phyloP scores from a whole-genome alignment of 23 red algal genomes.

The Agarophyton chilense region DNA sequence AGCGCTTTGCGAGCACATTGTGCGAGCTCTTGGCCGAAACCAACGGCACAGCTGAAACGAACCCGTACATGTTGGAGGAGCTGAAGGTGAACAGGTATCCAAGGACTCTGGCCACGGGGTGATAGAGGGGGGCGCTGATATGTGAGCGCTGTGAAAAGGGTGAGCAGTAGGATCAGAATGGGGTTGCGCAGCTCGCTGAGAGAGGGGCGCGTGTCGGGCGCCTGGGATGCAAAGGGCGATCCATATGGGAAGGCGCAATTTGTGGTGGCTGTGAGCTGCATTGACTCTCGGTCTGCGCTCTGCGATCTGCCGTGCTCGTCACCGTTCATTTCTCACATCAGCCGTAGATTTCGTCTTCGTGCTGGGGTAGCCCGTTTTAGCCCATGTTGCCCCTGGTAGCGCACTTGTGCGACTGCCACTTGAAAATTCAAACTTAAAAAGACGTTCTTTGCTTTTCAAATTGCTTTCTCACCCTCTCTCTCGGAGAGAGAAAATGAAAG shows the following conservation, averaged over 20 bases:
- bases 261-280: background rate
- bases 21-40: background rate
- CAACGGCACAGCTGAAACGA: conserved; percentile 43
- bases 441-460: background rate
- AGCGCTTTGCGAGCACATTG: conserved; percentile 9
- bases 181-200: background rate
- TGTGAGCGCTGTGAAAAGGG: too few species aligned
- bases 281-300: background rate
- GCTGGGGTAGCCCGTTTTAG: background rate
- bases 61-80: conserved; percentile 46
- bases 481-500: too few species aligned
- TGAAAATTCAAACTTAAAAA: conserved; percentile 22
- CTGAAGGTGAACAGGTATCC: background rate
- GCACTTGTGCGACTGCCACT: background rate
- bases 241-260: background rate
- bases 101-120: too few species aligned
- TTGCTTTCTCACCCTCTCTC: too few species aligned
- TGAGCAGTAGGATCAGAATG: background rate
- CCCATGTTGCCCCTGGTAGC: background rate
- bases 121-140: background rate
- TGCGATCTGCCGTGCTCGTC: conserved; percentile 7
- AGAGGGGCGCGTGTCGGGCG: background rate
- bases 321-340: background rate
- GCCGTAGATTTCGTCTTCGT: background rate
- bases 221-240: background rate